Conservation (phyloP, 1,284 basidiomycete genomes). For the Ganoderma lingzhi region DNA sequence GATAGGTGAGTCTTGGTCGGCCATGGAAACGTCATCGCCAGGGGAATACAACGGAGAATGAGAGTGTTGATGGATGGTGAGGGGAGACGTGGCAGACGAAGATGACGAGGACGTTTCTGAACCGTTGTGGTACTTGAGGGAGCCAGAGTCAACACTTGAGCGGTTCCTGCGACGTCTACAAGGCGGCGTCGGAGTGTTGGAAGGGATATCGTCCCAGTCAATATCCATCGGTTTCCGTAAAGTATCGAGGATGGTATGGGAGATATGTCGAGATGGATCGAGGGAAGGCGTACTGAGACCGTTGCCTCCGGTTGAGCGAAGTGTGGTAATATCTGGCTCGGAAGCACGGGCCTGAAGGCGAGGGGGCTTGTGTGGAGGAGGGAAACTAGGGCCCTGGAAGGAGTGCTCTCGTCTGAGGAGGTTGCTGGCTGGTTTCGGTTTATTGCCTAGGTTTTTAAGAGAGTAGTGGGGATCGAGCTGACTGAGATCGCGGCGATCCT, state of each 20-base stretch:
- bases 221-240: conserved; percentile 8
- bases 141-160: conserved; percentile 6
- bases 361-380: background rate
- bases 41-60: background rate
- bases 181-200: conserved; percentile 26
- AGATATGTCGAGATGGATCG: background rate
- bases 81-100: background rate
- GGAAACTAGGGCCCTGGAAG: background rate
- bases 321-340: background rate
- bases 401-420: conserved; percentile 1
- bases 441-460: background rate
- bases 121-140: conserved; percentile 1
- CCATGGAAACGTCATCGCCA: background rate
- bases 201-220: conserved; percentile 18
- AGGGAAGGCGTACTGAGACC: background rate
- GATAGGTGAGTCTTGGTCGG: background rate
- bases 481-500: background rate
- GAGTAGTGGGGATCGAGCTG: background rate
- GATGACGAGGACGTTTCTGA: background rate
- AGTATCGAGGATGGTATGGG: background rate
- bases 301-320: background rate
- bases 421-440: background rate
- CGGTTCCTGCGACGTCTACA: conserved; percentile 5
- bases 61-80: background rate
- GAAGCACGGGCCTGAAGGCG: conserved; percentile 2